Evolutionary conservation across 1,139 yeast species (phyloP).

Genomic region (Geotrichum aggregatum): DNA sequence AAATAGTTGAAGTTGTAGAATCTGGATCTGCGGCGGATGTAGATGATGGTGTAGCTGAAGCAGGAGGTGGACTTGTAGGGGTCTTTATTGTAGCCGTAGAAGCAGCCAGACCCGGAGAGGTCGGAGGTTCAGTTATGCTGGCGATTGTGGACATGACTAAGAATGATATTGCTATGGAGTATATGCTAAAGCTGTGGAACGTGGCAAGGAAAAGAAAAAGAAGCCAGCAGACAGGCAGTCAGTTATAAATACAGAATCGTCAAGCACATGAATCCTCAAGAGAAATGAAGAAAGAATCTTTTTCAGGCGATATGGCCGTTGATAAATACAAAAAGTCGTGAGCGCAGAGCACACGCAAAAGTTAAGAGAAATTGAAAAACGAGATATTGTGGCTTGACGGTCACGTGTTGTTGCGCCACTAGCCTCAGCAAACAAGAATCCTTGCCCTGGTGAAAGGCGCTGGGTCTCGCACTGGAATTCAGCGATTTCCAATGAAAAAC

Average conservation of each 20-base stretch:
- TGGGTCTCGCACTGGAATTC: too few relatives aligned
- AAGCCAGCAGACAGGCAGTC: too few relatives aligned
- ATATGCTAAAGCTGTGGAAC: too few relatives aligned
- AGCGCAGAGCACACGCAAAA: neutral
- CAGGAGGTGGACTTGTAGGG: neutral
- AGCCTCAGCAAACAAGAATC: too few relatives aligned
- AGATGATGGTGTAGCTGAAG: neutral
- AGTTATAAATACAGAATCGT: too few relatives aligned
- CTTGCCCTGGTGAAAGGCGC: too few relatives aligned
- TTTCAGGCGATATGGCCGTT: neutral
- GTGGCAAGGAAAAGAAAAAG: too few relatives aligned
- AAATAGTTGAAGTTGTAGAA: neutral
- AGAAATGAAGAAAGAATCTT: neutral
- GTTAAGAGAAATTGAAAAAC: neutral
- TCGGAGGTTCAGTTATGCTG: constrained; percentile 1
- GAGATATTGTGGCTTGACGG: constrained; percentile 3
- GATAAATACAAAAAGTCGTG: neutral
- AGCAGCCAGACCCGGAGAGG: neutral
- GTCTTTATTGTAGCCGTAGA: neutral
- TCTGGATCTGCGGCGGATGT: neutral
- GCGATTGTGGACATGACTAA: constrained; percentile 6
- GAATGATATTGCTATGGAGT: neutral
- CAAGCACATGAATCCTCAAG: neutral
- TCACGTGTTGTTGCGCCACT: constrained; percentile 8
- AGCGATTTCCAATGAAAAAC: too few relatives aligned